Evolutionary conservation across 2,329 filamentous ascomycete species (phyloP).

Genomic region (Mycosphaerella sp.): DNA sequence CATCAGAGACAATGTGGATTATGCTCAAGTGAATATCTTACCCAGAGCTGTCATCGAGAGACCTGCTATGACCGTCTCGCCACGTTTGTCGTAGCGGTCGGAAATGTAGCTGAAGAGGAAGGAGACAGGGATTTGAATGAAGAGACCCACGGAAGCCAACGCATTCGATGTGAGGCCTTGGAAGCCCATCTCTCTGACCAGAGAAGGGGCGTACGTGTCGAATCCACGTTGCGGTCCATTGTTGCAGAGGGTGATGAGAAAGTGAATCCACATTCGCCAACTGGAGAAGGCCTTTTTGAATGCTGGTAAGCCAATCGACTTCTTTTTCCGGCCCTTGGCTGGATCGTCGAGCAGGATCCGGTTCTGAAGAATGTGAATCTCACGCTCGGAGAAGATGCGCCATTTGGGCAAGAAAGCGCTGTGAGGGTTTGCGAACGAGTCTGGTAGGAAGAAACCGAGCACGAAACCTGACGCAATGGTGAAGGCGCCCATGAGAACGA

Average conservation of each 20-base stretch:
- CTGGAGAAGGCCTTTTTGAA: constrained; percentile 31
- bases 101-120: constrained; percentile 50
- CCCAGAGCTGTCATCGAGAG: constrained; percentile 43
- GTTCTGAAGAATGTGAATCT: constrained; percentile 29
- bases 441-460: constrained; percentile 32
- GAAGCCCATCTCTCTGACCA: constrained; percentile 30
- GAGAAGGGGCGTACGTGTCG: constrained; percentile 32
- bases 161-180: constrained; percentile 30
- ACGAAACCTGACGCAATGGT: constrained; percentile 33
- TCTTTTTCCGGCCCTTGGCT: constrained; percentile 30
- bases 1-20: no score
- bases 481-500: constrained; percentile 32
- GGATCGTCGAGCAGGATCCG: constrained; percentile 31
- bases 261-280: constrained; percentile 33
- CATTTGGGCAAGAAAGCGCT: constrained; percentile 26
- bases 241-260: constrained; percentile 32
- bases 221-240: constrained; percentile 32
- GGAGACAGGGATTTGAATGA: constrained; percentile 44
- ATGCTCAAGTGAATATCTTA: no score
- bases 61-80: constrained; percentile 49
- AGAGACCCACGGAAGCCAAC: constrained; percentile 33
- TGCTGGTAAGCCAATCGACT: constrained; percentile 28
- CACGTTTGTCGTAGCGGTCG: constrained; percentile 47
- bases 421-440: constrained; percentile 30
- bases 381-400: constrained; percentile 28